Conservation (phyloP, 2,329 filamentous ascomycete species). For the Penicillium italicum region DNA sequence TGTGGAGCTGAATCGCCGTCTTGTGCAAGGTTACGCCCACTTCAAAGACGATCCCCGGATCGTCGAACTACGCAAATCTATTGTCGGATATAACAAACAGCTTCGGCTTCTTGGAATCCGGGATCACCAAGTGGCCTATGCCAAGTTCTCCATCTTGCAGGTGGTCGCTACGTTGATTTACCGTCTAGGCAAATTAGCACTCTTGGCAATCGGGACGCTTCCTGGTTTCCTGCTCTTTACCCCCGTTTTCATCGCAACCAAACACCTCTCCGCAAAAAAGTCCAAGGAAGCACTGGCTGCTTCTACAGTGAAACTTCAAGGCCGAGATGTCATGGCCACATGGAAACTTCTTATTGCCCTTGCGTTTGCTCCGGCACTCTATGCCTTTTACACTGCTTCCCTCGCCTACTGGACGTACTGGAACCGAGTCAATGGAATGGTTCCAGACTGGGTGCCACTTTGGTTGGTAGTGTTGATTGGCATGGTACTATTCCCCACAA, state of each 20-base stretch:
- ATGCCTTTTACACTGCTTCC: constrained; percentile 72
- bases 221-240: constrained; percentile 85
- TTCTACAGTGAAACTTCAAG: constrained; percentile 83
- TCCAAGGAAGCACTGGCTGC: constrained; percentile 78
- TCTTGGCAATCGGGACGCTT: constrained; percentile 76
- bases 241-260: constrained; percentile 80
- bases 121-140: constrained; percentile 93
- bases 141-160: constrained; percentile 72
- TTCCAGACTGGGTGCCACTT: constrained; percentile 75
- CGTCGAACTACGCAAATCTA: constrained; percentile 66
- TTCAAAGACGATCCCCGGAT: constrained; percentile 91
- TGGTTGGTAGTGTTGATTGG: constrained; percentile 72
- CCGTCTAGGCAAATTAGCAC: constrained; percentile 69
- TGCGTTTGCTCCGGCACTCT: constrained; percentile 75
- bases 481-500: constrained; percentile 75
- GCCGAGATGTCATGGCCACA: constrained; percentile 84
- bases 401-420: constrained; percentile 74
- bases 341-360: constrained; percentile 92
- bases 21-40: constrained; percentile 85
- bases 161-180: constrained; percentile 76
- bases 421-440: constrained; percentile 76
- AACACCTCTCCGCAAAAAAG: constrained; percentile 76
- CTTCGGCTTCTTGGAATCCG: constrained; percentile 81
- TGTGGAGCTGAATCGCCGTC: constrained; percentile 85
- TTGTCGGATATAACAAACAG: constrained; percentile 81